phyloP scores from a whole-genome alignment of 2,329 filamentous ascomycete species.

The Alternaria postmessia region DNA sequence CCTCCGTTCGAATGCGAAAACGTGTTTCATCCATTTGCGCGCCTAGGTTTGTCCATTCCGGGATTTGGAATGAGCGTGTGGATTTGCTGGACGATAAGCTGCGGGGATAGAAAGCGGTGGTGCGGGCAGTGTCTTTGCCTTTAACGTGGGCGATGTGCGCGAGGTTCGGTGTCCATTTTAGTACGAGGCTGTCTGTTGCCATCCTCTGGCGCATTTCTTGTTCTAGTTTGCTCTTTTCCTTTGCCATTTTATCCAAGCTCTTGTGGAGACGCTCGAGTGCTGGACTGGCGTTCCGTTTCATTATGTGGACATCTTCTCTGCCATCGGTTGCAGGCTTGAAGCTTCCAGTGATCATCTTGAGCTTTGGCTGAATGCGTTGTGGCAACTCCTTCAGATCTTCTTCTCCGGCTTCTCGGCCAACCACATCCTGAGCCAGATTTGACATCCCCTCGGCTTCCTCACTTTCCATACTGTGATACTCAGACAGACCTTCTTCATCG shows the following conservation, averaged over 20 bases:
- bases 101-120: conserved; percentile 51
- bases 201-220: conserved; percentile 69
- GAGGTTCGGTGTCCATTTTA: conserved; percentile 86
- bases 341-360: conserved; percentile 40
- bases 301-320: conserved; percentile 67
- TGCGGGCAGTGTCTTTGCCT: conserved; percentile 69
- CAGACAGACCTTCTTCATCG: conserved; percentile 88
- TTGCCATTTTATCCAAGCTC: conserved; percentile 67
- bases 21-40: conserved; percentile 79
- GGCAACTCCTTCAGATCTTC: conserved; percentile 58
- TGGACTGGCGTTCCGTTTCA: conserved; percentile 71
- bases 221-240: conserved; percentile 69
- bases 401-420: conserved; percentile 69
- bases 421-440: conserved; percentile 75
- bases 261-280: conserved; percentile 72
- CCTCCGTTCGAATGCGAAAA: conserved; percentile 81
- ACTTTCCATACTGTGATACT: conserved; percentile 80
- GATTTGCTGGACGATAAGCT: conserved; percentile 81
- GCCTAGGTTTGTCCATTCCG: conserved; percentile 85
- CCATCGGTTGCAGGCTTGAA: conserved; percentile 48
- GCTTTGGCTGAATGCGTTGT: conserved; percentile 48
- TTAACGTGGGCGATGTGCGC: conserved; percentile 93
- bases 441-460: conserved; percentile 74
- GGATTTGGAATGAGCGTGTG: conserved; percentile 83
- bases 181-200: conserved; percentile 63